Conservation (phyloP, 805 yeast species). For the Pichia paraexigua region DNA sequence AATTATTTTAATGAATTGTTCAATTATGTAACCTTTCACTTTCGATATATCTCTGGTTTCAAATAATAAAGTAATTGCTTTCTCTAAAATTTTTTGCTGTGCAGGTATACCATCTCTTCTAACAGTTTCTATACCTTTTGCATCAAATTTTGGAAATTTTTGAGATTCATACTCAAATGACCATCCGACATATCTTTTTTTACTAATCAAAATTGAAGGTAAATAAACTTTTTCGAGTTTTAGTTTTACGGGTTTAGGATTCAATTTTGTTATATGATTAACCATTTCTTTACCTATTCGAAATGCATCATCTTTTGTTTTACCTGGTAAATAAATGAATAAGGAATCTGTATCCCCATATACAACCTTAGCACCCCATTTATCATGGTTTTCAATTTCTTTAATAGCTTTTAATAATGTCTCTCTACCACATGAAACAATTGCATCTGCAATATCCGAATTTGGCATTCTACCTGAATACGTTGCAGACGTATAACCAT, state of each 20-base stretch:
- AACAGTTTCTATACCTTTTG: conserved; percentile 94
- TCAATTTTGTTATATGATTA: conserved; percentile 45
- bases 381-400: conserved; percentile 47
- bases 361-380: conserved; percentile 87
- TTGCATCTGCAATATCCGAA: conserved; percentile 89
- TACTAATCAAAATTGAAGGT: conserved; percentile 74
- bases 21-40: conserved; percentile 57
- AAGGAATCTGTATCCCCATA: conserved; percentile 96
- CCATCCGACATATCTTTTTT: conserved; percentile 88
- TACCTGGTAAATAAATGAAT: conserved; percentile 86
- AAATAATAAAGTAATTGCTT: conserved; percentile 58
- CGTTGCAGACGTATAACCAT: conserved; percentile 92
- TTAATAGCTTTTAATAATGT: conserved; percentile 64
- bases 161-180: conserved; percentile 57
- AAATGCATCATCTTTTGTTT: conserved; percentile 70
- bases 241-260: conserved; percentile 75
- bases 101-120: conserved; percentile 94
- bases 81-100: conserved; percentile 74
- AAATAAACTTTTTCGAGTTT: conserved; percentile 91
- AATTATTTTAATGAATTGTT: conserved; percentile 60
- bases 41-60: conserved; percentile 61
- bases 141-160: conserved; percentile 66
- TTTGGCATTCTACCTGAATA: conserved; percentile 98
- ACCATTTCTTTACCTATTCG: conserved; percentile 67
- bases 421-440: conserved; percentile 87